Evolutionary conservation across 306 rosid genomes (phyloP), one percentile per base, ranked within the genome.

Genomic region (Vigna nakashimae): DNA sequence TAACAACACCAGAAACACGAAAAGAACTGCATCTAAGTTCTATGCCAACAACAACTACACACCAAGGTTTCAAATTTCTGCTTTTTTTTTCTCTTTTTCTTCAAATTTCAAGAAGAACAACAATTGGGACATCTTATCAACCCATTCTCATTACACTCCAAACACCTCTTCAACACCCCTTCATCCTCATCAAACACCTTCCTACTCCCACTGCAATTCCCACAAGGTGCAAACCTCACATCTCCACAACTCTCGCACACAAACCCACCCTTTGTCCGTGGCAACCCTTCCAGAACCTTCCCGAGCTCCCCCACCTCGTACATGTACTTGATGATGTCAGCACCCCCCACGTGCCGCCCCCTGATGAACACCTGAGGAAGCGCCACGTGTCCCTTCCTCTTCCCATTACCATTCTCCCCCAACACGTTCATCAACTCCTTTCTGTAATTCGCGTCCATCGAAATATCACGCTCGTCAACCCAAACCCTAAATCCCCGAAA

Each of bases 71-170:
- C 40, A 59, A 2, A 16, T 34, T 11, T 26, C 2, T 26, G 3
- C 0, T 26, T 26, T 26, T 26, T 26, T 0, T 10, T 56, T 12
- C 28, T 13, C 1, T 12, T 60, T 5, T 3, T 7, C 7, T 3
- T 4, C 43, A 32, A 9, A 48, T 7, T 26, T 90, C 88, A 92
- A 83, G 79, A 82, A 65, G 84, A 73, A 63, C 78, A 79, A 63
- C 99, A 95, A 86, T 92, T 83, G 3, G 94, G 93, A 76, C 99
- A 95, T n/a, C 97, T 89, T 75, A 84, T 82, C 79, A 95, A 82
- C 8, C 99, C 99, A 48, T 95, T 95, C 71, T 95, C 99, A 43
- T 95, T 95, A 87, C 99, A 95, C 22, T 89, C 94, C 65, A 74
- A 13, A 80, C 99, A 95, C 69, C 97, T 86, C 86, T 90, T 92